Percentiles rank a stretch among this genome's conserved stretches.
phyloP scores from a whole-genome alignment of 164 flowering plant species.

The Kingdonia uniflora region DNA sequence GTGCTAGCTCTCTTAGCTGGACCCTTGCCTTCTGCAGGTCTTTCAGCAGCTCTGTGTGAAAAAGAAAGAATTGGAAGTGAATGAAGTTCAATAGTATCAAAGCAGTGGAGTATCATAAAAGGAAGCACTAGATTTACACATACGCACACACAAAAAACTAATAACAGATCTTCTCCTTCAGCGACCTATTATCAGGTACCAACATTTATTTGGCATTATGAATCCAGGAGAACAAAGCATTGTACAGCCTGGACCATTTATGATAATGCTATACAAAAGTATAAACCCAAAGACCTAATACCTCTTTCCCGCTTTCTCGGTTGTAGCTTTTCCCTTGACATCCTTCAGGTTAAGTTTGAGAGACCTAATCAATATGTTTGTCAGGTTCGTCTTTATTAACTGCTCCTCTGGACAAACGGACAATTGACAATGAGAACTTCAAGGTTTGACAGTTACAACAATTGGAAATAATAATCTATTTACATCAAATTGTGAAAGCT shows the following conservation, averaged over 20 bases:
- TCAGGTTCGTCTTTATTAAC: slow-evolving; percentile 67
- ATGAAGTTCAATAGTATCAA: no score
- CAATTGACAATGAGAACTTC: background rate
- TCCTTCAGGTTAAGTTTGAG: slow-evolving; percentile 59
- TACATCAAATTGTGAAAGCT: no score
- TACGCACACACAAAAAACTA: no score
- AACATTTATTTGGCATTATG: no score
- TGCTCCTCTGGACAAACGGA: slow-evolving; percentile 51
- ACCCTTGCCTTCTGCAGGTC: slow-evolving; percentile 41
- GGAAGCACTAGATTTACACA: no score
- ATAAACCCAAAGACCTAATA: slow-evolving; percentile 12
- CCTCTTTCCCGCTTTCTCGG: slow-evolving; percentile 63
- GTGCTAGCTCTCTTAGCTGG: slow-evolving; percentile 48
- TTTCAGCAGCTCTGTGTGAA: slow-evolving; percentile 53
- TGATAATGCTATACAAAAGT: background rate
- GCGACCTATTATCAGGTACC: no score
- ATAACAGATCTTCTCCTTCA: no score
- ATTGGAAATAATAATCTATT: no score
- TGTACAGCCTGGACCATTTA: no score
- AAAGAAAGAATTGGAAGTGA: no score
- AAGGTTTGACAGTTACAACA: background rate
- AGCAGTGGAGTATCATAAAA: no score
- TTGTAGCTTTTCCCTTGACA: slow-evolving; percentile 28
- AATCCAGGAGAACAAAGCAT: no score
- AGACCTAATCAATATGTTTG: slow-evolving; percentile 83